A percentile compares a stretch with the other conserved stretches of the same genome.
Evolutionary conservation across 257 asterid genomes (phyloP).

Genomic region (Capsicum chinense): DNA sequence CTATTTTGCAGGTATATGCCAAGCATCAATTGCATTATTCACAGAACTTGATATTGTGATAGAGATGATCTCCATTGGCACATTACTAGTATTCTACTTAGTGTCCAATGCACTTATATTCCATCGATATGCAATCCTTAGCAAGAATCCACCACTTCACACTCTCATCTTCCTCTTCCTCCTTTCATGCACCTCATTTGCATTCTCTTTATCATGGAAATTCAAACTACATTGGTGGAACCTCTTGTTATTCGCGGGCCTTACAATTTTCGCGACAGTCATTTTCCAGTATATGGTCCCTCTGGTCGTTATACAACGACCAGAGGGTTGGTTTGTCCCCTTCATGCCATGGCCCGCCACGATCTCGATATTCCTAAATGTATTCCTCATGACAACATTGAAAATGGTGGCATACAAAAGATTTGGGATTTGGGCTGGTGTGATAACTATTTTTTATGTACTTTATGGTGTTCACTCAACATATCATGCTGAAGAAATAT

Average conservation of each 20-base stretch:
- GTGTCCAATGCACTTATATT: slow-evolving; percentile 50
- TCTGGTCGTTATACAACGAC: background rate
- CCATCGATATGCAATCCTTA: slow-evolving; percentile 35
- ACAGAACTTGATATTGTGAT: slow-evolving; percentile 51
- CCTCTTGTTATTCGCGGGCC: slow-evolving; percentile 31
- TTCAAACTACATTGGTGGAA: slow-evolving; percentile 41
- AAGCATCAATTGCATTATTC: slow-evolving; percentile 55
- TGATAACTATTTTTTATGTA: slow-evolving; percentile 42
- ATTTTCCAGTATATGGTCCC: slow-evolving; percentile 35
- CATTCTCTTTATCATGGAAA: slow-evolving; percentile 48
- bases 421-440: slow-evolving; percentile 47
- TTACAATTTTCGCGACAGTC: slow-evolving; percentile 24
- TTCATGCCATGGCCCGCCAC: slow-evolving; percentile 57
- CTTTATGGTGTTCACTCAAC: slow-evolving; percentile 54
- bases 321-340: slow-evolving; percentile 44
- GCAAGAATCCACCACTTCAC: slow-evolving; percentile 34
- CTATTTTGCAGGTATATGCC: slow-evolving; percentile 43
- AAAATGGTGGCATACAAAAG: slow-evolving; percentile 42
- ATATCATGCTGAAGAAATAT: slow-evolving; percentile 42
- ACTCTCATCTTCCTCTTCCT: slow-evolving; percentile 44
- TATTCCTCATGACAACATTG: slow-evolving; percentile 46
- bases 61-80: slow-evolving; percentile 50
- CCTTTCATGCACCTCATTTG: slow-evolving; percentile 40
- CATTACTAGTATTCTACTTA: slow-evolving; percentile 51
- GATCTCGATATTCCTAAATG: slow-evolving; percentile 47